A percentile compares a stretch with the other conserved stretches of the same genome.
Evolutionary conservation across 306 rosid genomes (phyloP).

Genomic region (Pyrus bretschneideri): DNA sequence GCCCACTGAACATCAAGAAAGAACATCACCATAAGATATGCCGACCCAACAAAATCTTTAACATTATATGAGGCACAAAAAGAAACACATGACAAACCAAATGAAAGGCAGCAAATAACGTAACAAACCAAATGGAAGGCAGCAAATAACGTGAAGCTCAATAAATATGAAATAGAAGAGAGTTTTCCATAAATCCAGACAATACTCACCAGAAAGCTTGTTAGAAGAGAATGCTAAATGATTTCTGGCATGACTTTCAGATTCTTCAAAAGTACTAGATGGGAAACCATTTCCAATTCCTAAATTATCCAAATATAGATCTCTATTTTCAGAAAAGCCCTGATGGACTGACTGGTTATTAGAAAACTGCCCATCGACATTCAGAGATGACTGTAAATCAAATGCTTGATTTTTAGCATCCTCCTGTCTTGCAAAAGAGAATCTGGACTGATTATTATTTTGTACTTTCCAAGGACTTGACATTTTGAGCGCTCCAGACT

Average conservation of each 20-base stretch:
- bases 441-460: conserved; percentile 71
- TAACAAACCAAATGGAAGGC: not conserved
- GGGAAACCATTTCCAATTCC: conserved; percentile 49
- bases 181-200: not conserved
- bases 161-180: not conserved
- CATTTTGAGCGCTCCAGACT: conserved; percentile 30
- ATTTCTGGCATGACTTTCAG: conserved; percentile 35
- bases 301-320: conserved; percentile 36
- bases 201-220: conserved; percentile 58
- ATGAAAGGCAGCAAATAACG: not conserved
- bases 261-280: conserved; percentile 38
- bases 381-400: conserved; percentile 44
- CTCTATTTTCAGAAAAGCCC: conserved; percentile 44
- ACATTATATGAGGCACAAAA: not conserved
- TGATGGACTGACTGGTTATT: conserved; percentile 38
- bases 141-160: not conserved
- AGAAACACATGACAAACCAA: not conserved
- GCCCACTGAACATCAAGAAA: not conserved
- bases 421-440: conserved; percentile 87
- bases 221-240: conserved; percentile 36
- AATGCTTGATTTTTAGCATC: conserved; percentile 44
- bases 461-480: conserved; percentile 69
- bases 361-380: conserved; percentile 34
- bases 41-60: not conserved
- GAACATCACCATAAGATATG: not conserved